A percentile compares a stretch with the other conserved stretches of the same genome.
These are phyloP conservation scores for Juncus effusus DNA, from an alignment of 176 grass and related monocot species.

Conservation along the genomic window DNA sequence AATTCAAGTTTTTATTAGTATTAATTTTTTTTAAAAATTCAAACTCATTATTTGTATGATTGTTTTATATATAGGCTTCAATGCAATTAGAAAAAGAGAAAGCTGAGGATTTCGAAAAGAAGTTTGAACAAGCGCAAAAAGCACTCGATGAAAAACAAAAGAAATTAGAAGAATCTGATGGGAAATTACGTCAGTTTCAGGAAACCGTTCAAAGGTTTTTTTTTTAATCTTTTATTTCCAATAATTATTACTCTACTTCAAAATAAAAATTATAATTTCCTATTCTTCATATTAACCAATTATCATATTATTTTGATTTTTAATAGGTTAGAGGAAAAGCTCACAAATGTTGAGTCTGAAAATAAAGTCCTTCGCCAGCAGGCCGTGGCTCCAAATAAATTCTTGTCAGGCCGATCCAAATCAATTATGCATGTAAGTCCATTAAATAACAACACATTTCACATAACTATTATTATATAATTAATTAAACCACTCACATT, in stretches of 20 bases:
- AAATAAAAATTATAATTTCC: constrained; percentile 4
- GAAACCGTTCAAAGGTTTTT: constrained; percentile 75
- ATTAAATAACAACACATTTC: constrained; percentile 1
- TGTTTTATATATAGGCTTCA: constrained; percentile 51
- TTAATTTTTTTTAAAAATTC: constrained; percentile 12
- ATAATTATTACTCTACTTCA: constrained; percentile 14
- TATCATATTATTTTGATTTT: constrained; percentile 28
- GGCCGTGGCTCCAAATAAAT: constrained; percentile 92
- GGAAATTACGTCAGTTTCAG: constrained; percentile 79
- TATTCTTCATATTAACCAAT: background rate
- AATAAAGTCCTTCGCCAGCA: constrained; percentile 99
- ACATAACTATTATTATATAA: constrained; percentile 19
- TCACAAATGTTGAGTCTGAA: constrained; percentile 95
- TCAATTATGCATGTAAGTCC: constrained; percentile 74
- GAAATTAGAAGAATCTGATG: constrained; percentile 76
- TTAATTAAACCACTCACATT: constrained; percentile 30
- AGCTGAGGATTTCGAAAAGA: constrained; percentile 70
- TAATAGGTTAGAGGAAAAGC: constrained; percentile 92
- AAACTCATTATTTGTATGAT: constrained; percentile 23
- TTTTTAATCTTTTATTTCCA: constrained; percentile 20
- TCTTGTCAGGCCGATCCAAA: constrained; percentile 84
- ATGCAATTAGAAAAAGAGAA: constrained; percentile 73
- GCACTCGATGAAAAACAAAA: constrained; percentile 64
- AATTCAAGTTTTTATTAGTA: background rate
- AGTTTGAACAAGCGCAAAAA: constrained; percentile 51